Base-by-base conservation (phyloP, 495 filamentous ascomycete species). In the Neurospora sp. region DNA sequence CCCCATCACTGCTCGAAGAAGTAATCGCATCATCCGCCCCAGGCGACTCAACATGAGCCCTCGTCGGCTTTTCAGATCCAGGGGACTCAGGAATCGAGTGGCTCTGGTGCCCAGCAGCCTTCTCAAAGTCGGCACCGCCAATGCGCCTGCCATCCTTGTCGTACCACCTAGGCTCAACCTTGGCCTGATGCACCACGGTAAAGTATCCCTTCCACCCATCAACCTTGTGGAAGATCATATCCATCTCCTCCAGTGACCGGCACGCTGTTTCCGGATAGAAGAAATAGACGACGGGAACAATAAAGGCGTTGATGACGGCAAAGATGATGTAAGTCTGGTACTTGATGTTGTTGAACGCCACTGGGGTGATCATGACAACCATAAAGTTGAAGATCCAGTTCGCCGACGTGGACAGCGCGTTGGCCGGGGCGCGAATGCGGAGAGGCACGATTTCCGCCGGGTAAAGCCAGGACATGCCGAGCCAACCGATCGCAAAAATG, bases 281-380 rank as follows among this genome's bases (percentile, higher is more conserved):
- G 85, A 91, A 91, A 81, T 90, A 92, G 69, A 91, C 85, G 7
- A 87, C 83, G 0, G 90, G 90, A 71, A 93, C 83, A 78, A 93
- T 92, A 78, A 87, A 85, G 68, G 89, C 89, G 79, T 93, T 93
- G 76, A 91, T 91, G 73, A 89, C 89, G 16, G 92, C 92, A 76
- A 94, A 94, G 77, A 93, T 92, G 76, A 93, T 89, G 77, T 94
- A 94, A 3, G 91, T 93, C 79, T 87, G 82, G 78, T 91, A 93
- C 16, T 81, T 79, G 75, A 93, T 93, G 59, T 83, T 88, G 70
- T 88, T 79, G 78, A 93, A 93, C 0, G 89, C 85, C 0, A 92
- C 83, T 0, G 92, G 91, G 0, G 91, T 91, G 73, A 92, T 88
- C 87, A 93, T 91, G 72, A 91, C 89, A 16, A 91, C 88, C 80